Evolutionary conservation across 2,329 filamentous ascomycete genomes (phyloP).

Genomic region (Aspergillus jensenii): DNA sequence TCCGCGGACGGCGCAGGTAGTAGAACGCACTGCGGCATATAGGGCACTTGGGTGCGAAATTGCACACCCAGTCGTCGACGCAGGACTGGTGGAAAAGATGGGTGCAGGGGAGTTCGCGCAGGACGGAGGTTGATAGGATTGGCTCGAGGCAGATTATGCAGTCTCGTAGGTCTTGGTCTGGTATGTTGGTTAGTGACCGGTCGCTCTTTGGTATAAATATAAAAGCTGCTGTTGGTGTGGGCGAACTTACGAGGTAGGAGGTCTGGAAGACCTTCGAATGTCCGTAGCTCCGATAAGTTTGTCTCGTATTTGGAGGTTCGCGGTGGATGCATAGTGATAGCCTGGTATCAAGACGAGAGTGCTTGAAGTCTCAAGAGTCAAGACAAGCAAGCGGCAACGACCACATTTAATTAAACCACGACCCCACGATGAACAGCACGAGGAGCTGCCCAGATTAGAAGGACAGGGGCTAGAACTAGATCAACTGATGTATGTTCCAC

Average conservation of each 20-base stretch:
- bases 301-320: not conserved
- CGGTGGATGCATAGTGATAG: not conserved
- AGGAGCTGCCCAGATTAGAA: not conserved
- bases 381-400: not conserved
- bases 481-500: too few species aligned
- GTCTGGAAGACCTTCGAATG: not conserved
- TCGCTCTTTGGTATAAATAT: not conserved
- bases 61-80: not conserved
- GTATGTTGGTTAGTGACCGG: not conserved
- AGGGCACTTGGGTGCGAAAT: not conserved
- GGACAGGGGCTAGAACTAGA: too few species aligned
- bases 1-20: not conserved
- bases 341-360: too few species aligned
- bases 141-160: not conserved
- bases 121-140: not conserved
- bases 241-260: not conserved
- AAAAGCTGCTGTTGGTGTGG: too few species aligned
- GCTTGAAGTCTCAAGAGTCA: not conserved
- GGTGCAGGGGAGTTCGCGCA: not conserved
- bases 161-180: not conserved
- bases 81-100: conserved; percentile 1
- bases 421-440: too few species aligned
- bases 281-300: not conserved
- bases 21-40: not conserved
- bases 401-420: not conserved